Percentiles rank a stretch among this genome's conserved stretches.
phyloP scores from a whole-genome alignment of 345 rosid species.

The Camelina neglecta region DNA sequence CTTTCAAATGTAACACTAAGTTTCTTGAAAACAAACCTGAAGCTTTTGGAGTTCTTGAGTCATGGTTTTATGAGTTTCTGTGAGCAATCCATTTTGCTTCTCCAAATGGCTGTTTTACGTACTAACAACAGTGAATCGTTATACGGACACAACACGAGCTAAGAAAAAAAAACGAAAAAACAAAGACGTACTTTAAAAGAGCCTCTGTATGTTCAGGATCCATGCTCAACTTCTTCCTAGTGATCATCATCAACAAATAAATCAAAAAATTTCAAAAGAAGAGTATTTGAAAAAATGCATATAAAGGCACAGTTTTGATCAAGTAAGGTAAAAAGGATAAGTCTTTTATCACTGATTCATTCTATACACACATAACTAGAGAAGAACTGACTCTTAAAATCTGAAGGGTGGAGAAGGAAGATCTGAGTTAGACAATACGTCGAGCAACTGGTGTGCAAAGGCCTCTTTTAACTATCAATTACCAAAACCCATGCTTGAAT shows the following conservation, averaged over 20 bases:
- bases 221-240: neutral
- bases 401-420: neutral
- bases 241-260: neutral
- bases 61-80: neutral
- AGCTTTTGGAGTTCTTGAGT: constrained; percentile 1
- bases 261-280: neutral
- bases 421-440: neutral
- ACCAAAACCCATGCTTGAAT: neutral
- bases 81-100: neutral
- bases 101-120: constrained; percentile 6
- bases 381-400: neutral
- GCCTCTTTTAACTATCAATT: neutral
- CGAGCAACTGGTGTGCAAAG: constrained; percentile 13
- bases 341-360: neutral
- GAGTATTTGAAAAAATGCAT: neutral
- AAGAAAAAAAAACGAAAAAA: neutral
- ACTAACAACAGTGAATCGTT: neutral
- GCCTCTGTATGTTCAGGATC: neutral
- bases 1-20: neutral
- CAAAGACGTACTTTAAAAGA: neutral
- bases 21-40: constrained; percentile 13
- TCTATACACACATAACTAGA: neutral
- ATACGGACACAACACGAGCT: neutral
- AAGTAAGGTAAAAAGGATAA: neutral
- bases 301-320: neutral